phyloP scores from a whole-genome alignment of 2,329 filamentous ascomycete species.

The Microdochium paspali region DNA sequence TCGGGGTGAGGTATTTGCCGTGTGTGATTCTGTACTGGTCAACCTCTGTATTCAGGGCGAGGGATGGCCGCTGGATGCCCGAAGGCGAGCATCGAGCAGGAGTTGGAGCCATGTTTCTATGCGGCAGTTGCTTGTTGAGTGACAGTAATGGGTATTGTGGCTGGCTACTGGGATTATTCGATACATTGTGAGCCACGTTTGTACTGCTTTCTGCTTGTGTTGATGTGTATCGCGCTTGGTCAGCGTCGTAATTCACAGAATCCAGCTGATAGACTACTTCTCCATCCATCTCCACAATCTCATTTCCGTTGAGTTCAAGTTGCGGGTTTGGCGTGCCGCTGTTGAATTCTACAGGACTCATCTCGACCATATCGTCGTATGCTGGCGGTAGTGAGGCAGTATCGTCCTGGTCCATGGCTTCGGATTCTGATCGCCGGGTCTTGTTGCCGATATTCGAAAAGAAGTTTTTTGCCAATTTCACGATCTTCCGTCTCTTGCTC shows the following conservation, averaged over 20 bases:
- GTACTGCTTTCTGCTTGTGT: neutral
- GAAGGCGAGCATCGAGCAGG: constrained; percentile 3
- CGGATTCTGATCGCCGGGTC: constrained; percentile 24
- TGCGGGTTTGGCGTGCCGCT: constrained; percentile 7
- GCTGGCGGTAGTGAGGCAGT: constrained; percentile 28
- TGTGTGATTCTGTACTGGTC: constrained; percentile 14
- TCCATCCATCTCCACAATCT: constrained; percentile 41
- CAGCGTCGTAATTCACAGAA: constrained; percentile 13
- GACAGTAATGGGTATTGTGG: neutral
- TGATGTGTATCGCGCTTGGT: neutral
- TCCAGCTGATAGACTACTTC: constrained; percentile 11
- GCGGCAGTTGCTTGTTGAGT: neutral
- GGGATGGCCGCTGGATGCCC: constrained; percentile 14
- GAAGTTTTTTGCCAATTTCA: constrained; percentile 43
- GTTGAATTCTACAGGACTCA: constrained; percentile 3
- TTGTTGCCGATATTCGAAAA: constrained; percentile 43
- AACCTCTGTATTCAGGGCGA: constrained; percentile 19
- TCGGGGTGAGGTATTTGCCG: constrained; percentile 16
- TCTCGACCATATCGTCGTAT: constrained; percentile 26
- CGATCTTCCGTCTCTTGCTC: constrained; percentile 40
- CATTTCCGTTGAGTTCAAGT: constrained; percentile 36
- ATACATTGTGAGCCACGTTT: neutral
- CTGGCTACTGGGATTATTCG: neutral
- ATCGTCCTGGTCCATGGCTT: constrained; percentile 20
- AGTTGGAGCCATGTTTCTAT: constrained; percentile 4